These are phyloP conservation scores for Rhododendron ovatum DNA, from an alignment of 148 eudicot genomes.

Conservation along the genomic window DNA sequence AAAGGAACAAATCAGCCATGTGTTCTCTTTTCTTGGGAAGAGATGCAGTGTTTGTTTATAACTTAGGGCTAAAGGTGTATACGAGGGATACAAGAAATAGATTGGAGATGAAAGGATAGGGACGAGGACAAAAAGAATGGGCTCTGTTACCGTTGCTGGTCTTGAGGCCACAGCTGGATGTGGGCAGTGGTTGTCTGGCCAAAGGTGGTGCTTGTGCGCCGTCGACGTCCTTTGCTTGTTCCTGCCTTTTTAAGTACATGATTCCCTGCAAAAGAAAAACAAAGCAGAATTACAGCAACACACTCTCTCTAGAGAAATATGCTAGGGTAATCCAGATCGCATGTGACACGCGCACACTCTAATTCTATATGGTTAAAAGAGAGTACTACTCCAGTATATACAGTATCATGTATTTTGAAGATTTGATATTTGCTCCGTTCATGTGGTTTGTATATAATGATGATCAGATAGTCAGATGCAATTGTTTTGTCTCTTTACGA, in stretches of 20 bases:
- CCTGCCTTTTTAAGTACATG: conserved; percentile 19
- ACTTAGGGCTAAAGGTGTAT: not conserved
- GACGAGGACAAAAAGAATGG: not conserved
- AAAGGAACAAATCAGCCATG: not conserved
- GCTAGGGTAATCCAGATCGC: not conserved
- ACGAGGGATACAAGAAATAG: not conserved
- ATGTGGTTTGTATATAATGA: conserved; percentile 2
- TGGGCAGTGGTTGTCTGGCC: conserved; percentile 18
- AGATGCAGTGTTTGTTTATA: not conserved
- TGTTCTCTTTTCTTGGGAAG: not conserved
- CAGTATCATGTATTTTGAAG: not conserved
- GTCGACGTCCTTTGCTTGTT: conserved; percentile 6
- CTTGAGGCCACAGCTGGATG: conserved; percentile 4
- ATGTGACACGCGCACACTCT: not conserved
- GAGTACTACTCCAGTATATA: not conserved
- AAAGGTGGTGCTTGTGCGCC: conserved; percentile 16
- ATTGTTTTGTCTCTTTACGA: conserved; percentile 1
- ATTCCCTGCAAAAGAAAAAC: conserved; percentile 15
- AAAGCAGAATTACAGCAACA: too few species aligned
- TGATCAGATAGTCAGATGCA: not conserved
- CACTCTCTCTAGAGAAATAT: not conserved
- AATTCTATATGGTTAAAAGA: not conserved
- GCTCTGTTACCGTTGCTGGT: not conserved
- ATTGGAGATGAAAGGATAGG: not conserved
- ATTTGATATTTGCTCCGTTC: not conserved